A percentile compares a stretch with the other conserved stretches of the same genome.
Conservation (phyloP, 805 yeast genomes). For the Komagataella kurtzmanii region DNA sequence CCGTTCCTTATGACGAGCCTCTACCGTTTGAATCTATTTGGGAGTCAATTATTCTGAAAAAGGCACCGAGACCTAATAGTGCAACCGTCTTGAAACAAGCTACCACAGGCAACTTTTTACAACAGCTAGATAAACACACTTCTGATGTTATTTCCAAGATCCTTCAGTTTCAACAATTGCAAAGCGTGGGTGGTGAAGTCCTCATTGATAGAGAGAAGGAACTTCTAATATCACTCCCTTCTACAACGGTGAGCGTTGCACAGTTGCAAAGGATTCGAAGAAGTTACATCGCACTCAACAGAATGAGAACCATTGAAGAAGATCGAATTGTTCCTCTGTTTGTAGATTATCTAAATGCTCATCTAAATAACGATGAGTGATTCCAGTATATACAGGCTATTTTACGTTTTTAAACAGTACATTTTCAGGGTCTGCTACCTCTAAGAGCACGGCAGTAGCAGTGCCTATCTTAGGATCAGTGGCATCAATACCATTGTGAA, state of each 20-base stretch:
- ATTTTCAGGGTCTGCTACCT: neutral
- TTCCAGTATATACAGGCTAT: neutral
- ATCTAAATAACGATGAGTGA: conserved; percentile 25
- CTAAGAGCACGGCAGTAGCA: neutral
- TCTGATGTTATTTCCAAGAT: conserved; percentile 49
- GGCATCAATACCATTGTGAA: neutral
- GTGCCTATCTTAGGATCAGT: neutral
- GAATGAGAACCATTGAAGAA: conserved; percentile 60
- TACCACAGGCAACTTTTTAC: conserved; percentile 59
- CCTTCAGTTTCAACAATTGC: conserved; percentile 46
- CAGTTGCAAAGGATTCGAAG: conserved; percentile 77
- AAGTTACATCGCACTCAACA: conserved; percentile 68
- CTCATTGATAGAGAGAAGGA: conserved; percentile 26
- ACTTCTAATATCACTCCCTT: conserved; percentile 48
- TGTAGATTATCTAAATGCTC: conserved; percentile 62
- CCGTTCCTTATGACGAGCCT: conserved; percentile 40
- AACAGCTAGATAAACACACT: conserved; percentile 64
- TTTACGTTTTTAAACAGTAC: neutral
- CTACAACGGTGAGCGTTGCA: conserved; percentile 47
- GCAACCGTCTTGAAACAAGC: conserved; percentile 81
- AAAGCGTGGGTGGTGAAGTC: conserved; percentile 33
- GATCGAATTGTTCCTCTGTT: conserved; percentile 61
- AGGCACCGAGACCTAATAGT: conserved; percentile 65
- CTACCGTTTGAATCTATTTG: conserved; percentile 58
- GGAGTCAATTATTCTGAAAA: conserved; percentile 44